These are phyloP conservation scores for Trypanosoma vivax DNA, from an alignment of 208 protist species.

Conservation along the genomic window DNA sequence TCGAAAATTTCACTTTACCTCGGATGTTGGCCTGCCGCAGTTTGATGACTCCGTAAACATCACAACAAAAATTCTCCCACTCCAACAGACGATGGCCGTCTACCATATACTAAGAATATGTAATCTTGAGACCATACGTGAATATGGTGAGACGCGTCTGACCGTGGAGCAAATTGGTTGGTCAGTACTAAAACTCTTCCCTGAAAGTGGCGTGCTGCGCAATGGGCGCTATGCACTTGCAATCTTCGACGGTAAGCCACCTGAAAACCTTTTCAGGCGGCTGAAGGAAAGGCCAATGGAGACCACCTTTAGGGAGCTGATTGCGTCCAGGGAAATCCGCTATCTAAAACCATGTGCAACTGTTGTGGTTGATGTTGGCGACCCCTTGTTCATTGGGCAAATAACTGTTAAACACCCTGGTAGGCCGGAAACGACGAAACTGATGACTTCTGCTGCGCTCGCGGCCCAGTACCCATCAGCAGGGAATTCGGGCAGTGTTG, in stretches of 20 bases:
- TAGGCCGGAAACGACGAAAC: conserved; percentile 24
- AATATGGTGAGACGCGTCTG: conserved; percentile 5
- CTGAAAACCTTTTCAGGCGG: conserved; percentile 26
- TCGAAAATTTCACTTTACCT: conserved; percentile 28
- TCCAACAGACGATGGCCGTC: conserved; percentile 23
- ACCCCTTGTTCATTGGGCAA: conserved; percentile 25
- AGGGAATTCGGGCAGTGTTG: conserved; percentile 42
- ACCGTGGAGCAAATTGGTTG: conserved; percentile 37
- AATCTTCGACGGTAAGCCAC: conserved; percentile 29
- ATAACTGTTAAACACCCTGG: conserved; percentile 43
- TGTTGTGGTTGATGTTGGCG: conserved; percentile 54
- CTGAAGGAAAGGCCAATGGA: conserved; percentile 37
- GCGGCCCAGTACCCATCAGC: conserved; percentile 34
- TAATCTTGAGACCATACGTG: conserved; percentile 15
- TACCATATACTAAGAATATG: conserved; percentile 57
- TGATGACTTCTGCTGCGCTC: conserved; percentile 31
- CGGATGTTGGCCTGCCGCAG: conserved; percentile 41
- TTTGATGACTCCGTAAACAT: conserved; percentile 55
- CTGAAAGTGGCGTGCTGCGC: conserved; percentile 35
- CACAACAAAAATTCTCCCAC: conserved; percentile 22
- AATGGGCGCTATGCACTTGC: conserved; percentile 55
- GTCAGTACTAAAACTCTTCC: conserved; percentile 55
- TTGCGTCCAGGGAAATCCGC: conserved; percentile 24
- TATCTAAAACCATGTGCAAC: conserved; percentile 43
- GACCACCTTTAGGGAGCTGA: conserved; percentile 25